Evolutionary conservation across 2,329 filamentous ascomycete species (phyloP), one percentile per base, ranked within the genome.

Genomic region (Fusarium chaquense): DNA sequence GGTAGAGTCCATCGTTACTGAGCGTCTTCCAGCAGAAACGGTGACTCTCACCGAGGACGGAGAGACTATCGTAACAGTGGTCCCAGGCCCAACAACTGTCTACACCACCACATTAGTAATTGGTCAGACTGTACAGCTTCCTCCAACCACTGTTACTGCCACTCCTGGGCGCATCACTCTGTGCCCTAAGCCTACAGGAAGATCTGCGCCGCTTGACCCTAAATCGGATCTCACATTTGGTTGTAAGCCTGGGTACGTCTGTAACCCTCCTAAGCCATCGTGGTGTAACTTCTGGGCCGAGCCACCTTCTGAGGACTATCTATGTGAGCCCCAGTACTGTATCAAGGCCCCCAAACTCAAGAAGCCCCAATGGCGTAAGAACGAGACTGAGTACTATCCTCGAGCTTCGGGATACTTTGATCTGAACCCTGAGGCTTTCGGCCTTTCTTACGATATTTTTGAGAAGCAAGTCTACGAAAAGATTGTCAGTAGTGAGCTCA

Each of bases 361-460:
- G 2, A 69, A 69, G 2, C 75, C 82, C 1, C 73, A 72, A 1
- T 89, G 86, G 87, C 70, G 76, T 0, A 70, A 76, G 2, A 81
- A 83, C 58, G 59, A 80, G 44, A 87, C 85, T 0, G 67, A 78
- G 18, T 88, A 86, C 73, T 89, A 85, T 66, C 84, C 84, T 3
- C 82, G 85, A 2, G 69, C 73, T 5, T 66, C 69, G 15, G 87
- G 84, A 5, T 92, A 91, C 75, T 92, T 89, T 79, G 85, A 91
- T 62, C 82, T 92, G n/a, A 82, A 89, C 58, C 81, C 90, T 0
- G 76, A 81, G 2, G 83, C 83, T 0, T 93, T 92, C 61, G 90
- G 89, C 6, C 80, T 92, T 18, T 85, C 83, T 51, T 90, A 87
- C 62, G 85, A 85, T 43, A 89, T 92, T 20, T 92, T 91, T 64